Evolutionary conservation across 2,329 filamentous ascomycete genomes (phyloP).

Genomic region (Cordyceps pruinosa): DNA sequence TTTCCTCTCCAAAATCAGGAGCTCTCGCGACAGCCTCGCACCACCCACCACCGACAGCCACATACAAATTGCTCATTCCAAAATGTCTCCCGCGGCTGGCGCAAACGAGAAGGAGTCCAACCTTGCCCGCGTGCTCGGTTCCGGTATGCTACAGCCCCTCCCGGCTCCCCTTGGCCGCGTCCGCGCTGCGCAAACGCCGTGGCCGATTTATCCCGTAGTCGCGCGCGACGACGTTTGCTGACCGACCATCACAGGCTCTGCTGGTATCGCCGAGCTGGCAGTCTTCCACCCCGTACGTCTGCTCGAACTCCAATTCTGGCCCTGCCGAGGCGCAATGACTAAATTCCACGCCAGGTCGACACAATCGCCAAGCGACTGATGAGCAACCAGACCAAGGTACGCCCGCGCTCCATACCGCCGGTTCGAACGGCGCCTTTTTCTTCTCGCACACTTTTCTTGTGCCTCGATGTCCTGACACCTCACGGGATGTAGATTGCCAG

Average conservation of each 20-base stretch:
- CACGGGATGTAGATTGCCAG: constrained; percentile 23
- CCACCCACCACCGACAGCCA: neutral
- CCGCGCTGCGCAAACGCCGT: neutral
- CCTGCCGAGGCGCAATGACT: constrained; percentile 6
- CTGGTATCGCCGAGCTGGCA: constrained; percentile 86
- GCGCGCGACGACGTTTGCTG: neutral
- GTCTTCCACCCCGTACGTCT: constrained; percentile 76
- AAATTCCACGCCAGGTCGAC: constrained; percentile 59
- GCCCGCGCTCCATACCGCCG: constrained; percentile 43
- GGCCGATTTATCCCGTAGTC: constrained; percentile 7
- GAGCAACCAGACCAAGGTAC: constrained; percentile 74
- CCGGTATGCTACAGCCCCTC: constrained; percentile 51
- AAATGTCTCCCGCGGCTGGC: constrained; percentile 53
- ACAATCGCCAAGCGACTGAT: constrained; percentile 98
- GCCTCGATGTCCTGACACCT: constrained; percentile 15
- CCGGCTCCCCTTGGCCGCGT: neutral
- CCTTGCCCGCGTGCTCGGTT: constrained; percentile 79
- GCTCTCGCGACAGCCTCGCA: constrained; percentile 2
- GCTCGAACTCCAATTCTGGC: neutral
- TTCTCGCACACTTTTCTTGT: neutral
- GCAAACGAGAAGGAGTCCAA: constrained; percentile 74
- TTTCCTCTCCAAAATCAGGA: constrained; percentile 2
- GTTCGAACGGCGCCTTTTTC: neutral
- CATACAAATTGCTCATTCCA: neutral
- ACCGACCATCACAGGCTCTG: constrained; percentile 55